Conservation (phyloP, 2,329 filamentous ascomycete species). For the Fusarium nygamai region DNA sequence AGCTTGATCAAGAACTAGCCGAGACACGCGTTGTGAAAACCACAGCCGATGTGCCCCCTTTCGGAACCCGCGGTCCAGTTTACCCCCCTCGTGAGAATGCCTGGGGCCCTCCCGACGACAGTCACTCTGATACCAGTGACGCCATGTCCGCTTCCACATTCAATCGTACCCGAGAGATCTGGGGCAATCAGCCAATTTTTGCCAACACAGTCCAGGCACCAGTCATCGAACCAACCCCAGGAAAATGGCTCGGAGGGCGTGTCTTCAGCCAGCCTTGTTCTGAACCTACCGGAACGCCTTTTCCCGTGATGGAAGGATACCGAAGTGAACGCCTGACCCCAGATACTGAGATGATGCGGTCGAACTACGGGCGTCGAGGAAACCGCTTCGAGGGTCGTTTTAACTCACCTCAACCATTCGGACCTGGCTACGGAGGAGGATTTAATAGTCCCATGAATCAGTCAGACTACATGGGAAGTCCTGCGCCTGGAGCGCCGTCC, state of each 20-base stretch:
- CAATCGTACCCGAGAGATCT: slow-evolving; percentile 65
- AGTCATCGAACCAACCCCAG: slow-evolving; percentile 49
- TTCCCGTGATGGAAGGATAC: slow-evolving; percentile 52
- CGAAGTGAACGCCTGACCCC: slow-evolving; percentile 59
- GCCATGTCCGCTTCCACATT: slow-evolving; percentile 61
- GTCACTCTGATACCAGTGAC: slow-evolving; percentile 67
- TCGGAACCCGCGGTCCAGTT: slow-evolving; percentile 35
- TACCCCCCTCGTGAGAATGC: slow-evolving; percentile 52
- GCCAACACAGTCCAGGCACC: slow-evolving; percentile 48
- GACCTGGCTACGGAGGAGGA: slow-evolving; percentile 49
- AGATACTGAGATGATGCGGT: slow-evolving; percentile 60
- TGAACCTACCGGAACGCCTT: slow-evolving; percentile 51
- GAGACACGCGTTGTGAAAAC: slow-evolving; percentile 70
- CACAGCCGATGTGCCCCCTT: slow-evolving; percentile 50
- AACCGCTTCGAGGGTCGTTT: slow-evolving; percentile 60
- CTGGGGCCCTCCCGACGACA: slow-evolving; percentile 66
- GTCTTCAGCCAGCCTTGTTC: slow-evolving; percentile 51
- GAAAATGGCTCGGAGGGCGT: slow-evolving; percentile 58
- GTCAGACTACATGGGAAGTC: slow-evolving; percentile 50
- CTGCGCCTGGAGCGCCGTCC: slow-evolving; percentile 48
- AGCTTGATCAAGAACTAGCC: slow-evolving; percentile 76
- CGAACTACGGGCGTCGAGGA: slow-evolving; percentile 55
- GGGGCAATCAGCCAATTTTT: slow-evolving; percentile 61
- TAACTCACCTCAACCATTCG: slow-evolving; percentile 47
- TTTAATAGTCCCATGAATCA: slow-evolving; percentile 48